phyloP scores from a whole-genome alignment of 331 rosid species.

The Pyrus hybrid region DNA sequence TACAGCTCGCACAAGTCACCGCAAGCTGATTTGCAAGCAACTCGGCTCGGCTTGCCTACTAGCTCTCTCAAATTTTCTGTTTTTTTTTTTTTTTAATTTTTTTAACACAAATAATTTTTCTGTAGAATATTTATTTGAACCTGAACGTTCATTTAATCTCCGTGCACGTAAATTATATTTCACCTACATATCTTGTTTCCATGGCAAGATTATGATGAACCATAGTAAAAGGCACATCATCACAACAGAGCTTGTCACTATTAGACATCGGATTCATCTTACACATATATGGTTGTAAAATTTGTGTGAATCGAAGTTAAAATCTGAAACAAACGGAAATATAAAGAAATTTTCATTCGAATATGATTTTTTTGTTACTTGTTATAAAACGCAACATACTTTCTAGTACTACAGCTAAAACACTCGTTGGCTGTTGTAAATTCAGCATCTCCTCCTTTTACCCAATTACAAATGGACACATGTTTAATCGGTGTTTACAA shows the following conservation, averaged over 20 bases:
- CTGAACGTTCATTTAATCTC: not conserved
- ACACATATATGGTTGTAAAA: not conserved
- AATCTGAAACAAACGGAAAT: no score
- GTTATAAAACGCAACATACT: no score
- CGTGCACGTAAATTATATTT: not conserved
- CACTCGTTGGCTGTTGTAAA: no score
- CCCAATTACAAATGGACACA: no score
- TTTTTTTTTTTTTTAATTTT: not conserved
- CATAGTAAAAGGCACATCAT: no score
- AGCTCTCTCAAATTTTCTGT: not conserved
- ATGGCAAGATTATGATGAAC: not conserved
- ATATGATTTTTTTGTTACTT: no score
- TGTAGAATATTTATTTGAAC: not conserved
- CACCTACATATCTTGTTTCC: not conserved
- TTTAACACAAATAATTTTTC: not conserved
- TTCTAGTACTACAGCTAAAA: no score
- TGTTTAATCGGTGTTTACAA: no score
- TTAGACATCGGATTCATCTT: not conserved
- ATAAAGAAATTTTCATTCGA: no score
- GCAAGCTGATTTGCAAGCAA: constrained; percentile 10
- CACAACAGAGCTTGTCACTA: not conserved
- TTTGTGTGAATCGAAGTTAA: not conserved
- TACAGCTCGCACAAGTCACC: not conserved
- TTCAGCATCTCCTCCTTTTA: no score
- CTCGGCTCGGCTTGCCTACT: constrained; percentile 4